These are phyloP conservation scores for Mycena sp. DNA, from an alignment of 1,284 basidiomycete species.

Conservation along the genomic window DNA sequence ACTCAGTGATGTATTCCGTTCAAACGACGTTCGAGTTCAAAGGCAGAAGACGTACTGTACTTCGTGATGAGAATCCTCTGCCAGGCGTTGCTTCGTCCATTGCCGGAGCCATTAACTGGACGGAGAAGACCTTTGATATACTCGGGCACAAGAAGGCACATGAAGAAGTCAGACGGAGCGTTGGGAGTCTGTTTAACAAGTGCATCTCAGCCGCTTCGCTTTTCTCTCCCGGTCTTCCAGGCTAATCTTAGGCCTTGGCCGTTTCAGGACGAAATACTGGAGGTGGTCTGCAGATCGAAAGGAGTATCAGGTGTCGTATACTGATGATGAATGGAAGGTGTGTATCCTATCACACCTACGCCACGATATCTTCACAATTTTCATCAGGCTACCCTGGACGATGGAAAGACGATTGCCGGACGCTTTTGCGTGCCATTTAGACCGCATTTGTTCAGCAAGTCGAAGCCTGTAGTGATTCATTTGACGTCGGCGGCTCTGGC, in stretches of 20 bases:
- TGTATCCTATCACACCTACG: not conserved
- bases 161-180: slow-evolving; percentile 48
- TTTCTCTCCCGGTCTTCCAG: not conserved
- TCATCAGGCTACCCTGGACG: slow-evolving; percentile 31
- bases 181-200: slow-evolving; percentile 45
- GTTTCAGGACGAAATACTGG: slow-evolving; percentile 48
- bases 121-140: slow-evolving; percentile 53
- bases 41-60: slow-evolving; percentile 51
- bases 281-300: slow-evolving; percentile 51
- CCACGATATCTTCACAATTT: not conserved
- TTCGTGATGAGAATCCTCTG: slow-evolving; percentile 55
- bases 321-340: slow-evolving; percentile 55
- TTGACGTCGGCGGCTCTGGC: slow-evolving; percentile 46
- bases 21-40: slow-evolving; percentile 50
- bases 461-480: slow-evolving; percentile 45
- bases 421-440: slow-evolving; percentile 51
- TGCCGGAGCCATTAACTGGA: slow-evolving; percentile 57
- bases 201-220: slow-evolving; percentile 25
- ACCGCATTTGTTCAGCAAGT: slow-evolving; percentile 54
- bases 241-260: not conserved
- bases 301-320: slow-evolving; percentile 51
- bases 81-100: slow-evolving; percentile 31
- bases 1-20: slow-evolving; percentile 53
- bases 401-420: slow-evolving; percentile 41
- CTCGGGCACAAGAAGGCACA: slow-evolving; percentile 47